Conservation (phyloP, 768 basidiomycete genomes). For the Boletus huronensis region DNA sequence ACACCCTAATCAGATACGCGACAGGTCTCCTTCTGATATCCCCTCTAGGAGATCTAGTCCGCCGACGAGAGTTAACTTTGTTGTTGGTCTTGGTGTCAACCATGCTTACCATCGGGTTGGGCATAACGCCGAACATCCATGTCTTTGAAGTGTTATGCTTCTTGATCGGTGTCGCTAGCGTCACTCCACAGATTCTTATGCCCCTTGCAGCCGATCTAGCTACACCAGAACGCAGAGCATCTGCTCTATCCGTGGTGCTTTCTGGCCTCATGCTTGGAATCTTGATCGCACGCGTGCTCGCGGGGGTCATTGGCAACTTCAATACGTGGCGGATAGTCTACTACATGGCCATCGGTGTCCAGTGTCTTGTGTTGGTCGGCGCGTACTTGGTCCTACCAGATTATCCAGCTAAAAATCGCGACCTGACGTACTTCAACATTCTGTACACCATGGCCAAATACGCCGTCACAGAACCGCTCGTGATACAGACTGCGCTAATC, state of each 20-base stretch:
- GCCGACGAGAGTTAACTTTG: constrained; percentile 68
- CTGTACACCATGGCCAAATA: constrained; percentile 76
- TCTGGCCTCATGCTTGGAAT: constrained; percentile 69
- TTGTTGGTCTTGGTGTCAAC: constrained; percentile 51
- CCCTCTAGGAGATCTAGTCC: constrained; percentile 81
- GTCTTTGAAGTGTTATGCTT: constrained; percentile 69
- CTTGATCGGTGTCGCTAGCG: constrained; percentile 66
- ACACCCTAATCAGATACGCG: constrained; percentile 51
- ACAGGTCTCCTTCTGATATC: constrained; percentile 70
- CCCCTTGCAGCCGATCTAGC: constrained; percentile 81
- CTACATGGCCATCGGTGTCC: constrained; percentile 72
- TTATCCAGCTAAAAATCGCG: constrained; percentile 71
- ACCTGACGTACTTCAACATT: constrained; percentile 64
- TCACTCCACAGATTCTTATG: constrained; percentile 73
- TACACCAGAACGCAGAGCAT: constrained; percentile 64
- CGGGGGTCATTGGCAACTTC: constrained; percentile 73
- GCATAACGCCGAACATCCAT: constrained; percentile 53
- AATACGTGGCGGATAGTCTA: constrained; percentile 72
- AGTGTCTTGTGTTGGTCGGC: constrained; percentile 52
- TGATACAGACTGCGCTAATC: constrained; percentile 66
- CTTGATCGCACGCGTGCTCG: constrained; percentile 68
- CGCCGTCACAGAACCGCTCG: constrained; percentile 69
- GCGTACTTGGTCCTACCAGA: constrained; percentile 73
- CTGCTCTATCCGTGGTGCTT: constrained; percentile 72
- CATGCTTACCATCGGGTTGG: constrained; percentile 65